These are phyloP conservation scores for Nemania abortiva DNA, from an alignment of 2,329 filamentous ascomycete genomes.

Conservation along the genomic window DNA sequence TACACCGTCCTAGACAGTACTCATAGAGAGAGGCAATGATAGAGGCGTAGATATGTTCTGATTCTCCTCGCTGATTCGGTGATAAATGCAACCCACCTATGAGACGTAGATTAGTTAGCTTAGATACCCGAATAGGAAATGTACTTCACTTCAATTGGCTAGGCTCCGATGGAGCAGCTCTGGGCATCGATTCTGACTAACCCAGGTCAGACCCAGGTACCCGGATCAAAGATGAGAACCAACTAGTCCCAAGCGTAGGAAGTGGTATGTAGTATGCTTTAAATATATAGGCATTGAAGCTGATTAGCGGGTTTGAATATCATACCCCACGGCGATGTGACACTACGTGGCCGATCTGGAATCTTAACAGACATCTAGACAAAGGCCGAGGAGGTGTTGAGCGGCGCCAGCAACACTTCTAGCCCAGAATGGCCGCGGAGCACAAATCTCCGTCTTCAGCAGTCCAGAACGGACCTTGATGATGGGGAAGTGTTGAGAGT, in stretches of 20 bases:
- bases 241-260: neutral
- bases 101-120: neutral
- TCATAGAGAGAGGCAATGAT: neutral
- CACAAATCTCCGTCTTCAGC: conserved; percentile 29
- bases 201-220: neutral
- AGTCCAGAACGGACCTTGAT: conserved; percentile 5
- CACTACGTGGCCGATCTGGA: neutral
- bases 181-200: neutral
- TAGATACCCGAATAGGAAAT: conserved; percentile 23
- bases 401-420: neutral
- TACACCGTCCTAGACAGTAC: neutral
- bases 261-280: neutral
- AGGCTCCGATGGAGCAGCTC: neutral
- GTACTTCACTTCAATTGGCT: conserved; percentile 20
- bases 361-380: conserved; percentile 4
- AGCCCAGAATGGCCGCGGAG: conserved; percentile 31
- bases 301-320: neutral
- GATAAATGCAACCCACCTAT: neutral
- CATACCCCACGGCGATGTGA: neutral
- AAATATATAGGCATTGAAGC: neutral
- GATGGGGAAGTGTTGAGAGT: neutral
- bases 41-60: neutral
- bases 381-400: neutral
- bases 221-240: neutral
- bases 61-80: neutral